Conservation (phyloP, 306 rosid genomes). For the Biancaea sappan region DNA sequence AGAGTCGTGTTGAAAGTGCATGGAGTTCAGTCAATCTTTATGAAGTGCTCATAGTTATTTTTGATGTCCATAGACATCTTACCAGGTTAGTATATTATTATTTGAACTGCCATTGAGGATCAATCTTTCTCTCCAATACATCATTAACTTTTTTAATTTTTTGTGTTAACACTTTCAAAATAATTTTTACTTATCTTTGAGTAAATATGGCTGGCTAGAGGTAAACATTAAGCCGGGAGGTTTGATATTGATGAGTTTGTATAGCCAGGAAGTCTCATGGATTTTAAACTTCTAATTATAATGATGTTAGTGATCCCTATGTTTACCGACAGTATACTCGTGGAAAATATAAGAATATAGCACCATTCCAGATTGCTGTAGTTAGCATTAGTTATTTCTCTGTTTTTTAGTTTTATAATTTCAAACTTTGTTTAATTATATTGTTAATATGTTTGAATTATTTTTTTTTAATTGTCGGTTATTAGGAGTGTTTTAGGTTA, state of each 20-base stretch:
- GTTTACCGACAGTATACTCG: too few species aligned
- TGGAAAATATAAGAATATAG: too few species aligned
- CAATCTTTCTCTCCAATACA: background rate
- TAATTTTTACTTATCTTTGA: constrained; percentile 21
- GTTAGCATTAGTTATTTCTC: too few species aligned
- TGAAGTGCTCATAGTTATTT: constrained; percentile 82
- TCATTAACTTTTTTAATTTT: constrained; percentile 4
- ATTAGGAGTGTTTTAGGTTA: too few species aligned
- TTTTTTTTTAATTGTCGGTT: too few species aligned
- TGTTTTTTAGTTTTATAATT: too few species aligned
- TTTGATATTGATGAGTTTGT: background rate
- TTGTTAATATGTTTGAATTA: too few species aligned
- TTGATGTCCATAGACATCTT: constrained; percentile 93
- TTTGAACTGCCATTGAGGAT: constrained; percentile 7
- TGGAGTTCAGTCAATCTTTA: constrained; percentile 89
- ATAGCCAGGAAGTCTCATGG: background rate
- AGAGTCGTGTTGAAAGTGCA: constrained; percentile 90
- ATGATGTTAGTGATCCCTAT: too few species aligned
- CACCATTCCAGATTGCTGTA: too few species aligned
- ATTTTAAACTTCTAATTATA: background rate
- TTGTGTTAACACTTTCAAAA: background rate
- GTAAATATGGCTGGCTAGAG: background rate
- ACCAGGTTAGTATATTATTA: constrained; percentile 55
- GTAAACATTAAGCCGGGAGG: background rate
- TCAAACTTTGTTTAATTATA: too few species aligned